Evolutionary conservation across 106 monocot genomes (phyloP), one percentile per base, ranked within the genome.

Genomic region (Agapanthus africanus): DNA sequence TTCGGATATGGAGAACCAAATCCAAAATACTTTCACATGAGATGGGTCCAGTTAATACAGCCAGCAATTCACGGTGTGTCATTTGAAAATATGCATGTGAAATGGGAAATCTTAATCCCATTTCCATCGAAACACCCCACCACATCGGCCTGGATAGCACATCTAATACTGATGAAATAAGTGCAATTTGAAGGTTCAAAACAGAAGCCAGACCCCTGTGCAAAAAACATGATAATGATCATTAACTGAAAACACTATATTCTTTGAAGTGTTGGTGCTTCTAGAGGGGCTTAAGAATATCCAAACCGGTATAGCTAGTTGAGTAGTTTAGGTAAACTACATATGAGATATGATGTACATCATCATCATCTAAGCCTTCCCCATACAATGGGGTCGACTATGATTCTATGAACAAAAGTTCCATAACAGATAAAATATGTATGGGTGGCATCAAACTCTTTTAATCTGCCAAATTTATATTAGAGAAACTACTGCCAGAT

Each of bases 121-220:
- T 41, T 67, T 88, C 86, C 74, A 77, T 81, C 47, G 85, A 64
- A 34, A 91, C 36, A 27, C 80, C 83, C 95, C 91, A 95, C 31
- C 70, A 37, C 81, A 84, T 91, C 71, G 95, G 91, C 73, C 86
- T 84, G 23, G 78, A 84, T 68, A 91, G 78, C 21, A 84, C 64
- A 77, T 97, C 91, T 56, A 88, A 57, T 40, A 77, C 70, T 6
- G 82, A 83, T 32, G 79, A 84, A 19, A 91, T 67, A 16, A 89
- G 25, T 46, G 72, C 84, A 72, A 63, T 71, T 38, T 91, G 83
- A 78, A 91, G 76, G 22, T 91, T 82, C 40, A 77, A 42, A 23
- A 91, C 60, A 70, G 74, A 78, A 67, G 51, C 59, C 51, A 88
- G 44, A 71, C 91, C 95, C 76, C 91, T 91, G 82, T 42, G 37